Percentiles rank a stretch among this genome's conserved stretches.
phyloP scores from a whole-genome alignment of 192 early-diverging fungal species.

The Dimargaris verticillata region DNA sequence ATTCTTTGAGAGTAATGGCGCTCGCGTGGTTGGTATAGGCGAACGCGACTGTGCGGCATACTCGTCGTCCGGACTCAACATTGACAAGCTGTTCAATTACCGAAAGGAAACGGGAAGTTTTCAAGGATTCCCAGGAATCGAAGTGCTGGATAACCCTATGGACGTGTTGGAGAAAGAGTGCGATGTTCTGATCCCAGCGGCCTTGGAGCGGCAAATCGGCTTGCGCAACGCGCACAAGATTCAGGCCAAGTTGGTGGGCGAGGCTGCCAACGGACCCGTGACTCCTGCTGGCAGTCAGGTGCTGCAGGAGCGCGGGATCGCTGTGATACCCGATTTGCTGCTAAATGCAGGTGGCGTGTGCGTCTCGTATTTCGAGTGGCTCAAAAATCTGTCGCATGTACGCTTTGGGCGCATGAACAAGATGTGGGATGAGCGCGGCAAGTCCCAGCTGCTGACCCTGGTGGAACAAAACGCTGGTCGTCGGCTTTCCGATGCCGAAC shows the following conservation, averaged over 20 bases:
- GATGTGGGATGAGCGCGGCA: slow-evolving; percentile 65
- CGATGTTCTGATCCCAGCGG: slow-evolving; percentile 67
- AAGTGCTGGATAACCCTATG: slow-evolving; percentile 36
- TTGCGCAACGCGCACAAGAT: slow-evolving; percentile 52
- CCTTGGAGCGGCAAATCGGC: slow-evolving; percentile 64
- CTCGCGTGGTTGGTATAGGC: slow-evolving; percentile 55
- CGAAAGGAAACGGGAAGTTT: slow-evolving; percentile 47
- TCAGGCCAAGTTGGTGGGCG: slow-evolving; percentile 65
- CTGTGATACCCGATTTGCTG: slow-evolving; percentile 57
- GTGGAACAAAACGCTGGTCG: slow-evolving; percentile 65
- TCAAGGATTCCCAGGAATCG: slow-evolving; percentile 40
- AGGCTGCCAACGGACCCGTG: slow-evolving; percentile 67
- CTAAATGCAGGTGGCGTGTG: slow-evolving; percentile 73
- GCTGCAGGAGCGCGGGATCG: slow-evolving; percentile 36
- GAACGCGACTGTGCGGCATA: slow-evolving; percentile 53
- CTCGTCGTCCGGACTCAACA: slow-evolving; percentile 41
- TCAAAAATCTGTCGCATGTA: slow-evolving; percentile 71
- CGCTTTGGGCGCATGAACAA: slow-evolving; percentile 75
- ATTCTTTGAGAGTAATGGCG: slow-evolving; percentile 66
- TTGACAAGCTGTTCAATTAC: slow-evolving; percentile 48
- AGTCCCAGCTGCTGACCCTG: slow-evolving; percentile 43
- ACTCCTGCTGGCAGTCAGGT: slow-evolving; percentile 57
- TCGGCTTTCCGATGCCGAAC: slow-evolving; percentile 49
- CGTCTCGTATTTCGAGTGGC: slow-evolving; percentile 69
- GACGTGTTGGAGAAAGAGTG: slow-evolving; percentile 54